Evolutionary conservation across 768 basidiomycete species (phyloP), one percentile per base, ranked within the genome.

Genomic region (Mrakia frigida): DNA sequence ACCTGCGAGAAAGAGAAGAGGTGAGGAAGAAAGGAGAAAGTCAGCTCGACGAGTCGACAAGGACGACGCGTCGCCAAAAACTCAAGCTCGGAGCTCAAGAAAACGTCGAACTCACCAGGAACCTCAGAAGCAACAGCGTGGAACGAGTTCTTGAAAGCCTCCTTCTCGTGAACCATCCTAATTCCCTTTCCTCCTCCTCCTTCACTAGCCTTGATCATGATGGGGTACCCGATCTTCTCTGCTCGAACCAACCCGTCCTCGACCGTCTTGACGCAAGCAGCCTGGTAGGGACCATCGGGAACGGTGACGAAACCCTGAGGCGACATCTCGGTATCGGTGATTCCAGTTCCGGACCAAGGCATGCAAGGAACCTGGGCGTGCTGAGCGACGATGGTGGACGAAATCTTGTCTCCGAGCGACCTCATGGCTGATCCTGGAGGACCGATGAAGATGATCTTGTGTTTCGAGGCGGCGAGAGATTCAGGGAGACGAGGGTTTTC

Each of bases 121-220:
- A 99, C 94, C 85, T 99, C 97, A 81, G 94, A 92, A 53, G 89
- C 88, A 14, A 98, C 97, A 9, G 97, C 97, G 79, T 92, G 88
- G 84, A 90, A 99, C 39, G 94, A 90, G 82, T 94, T 96, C 85
- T 92, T 94, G 87, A 99, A 98, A 70, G 88, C 88, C 65, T 94
- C 92, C 1, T 90, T 86, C 68, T 86, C 85, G 70, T 96, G 93
- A 39, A 99, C 97, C 85, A 92, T 98, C 74, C 97, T 87, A 77
- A 99, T 99, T 85, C 97, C 97, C 84, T 99, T 99, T 77, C 97
- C 97, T 84, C 97, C 97, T 80, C 97, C 97, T 79, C 97, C 97
- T 84, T 99, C 97, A 79, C 92, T 94, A 7, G 97, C 97, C 86
- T 99, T 99, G 86, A 99, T 98, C 97, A 99, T 99, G 79, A 99